Base-by-base conservation (phyloP, 1,284 basidiomycete species). In the Ceratobasidium theobromae region DNA sequence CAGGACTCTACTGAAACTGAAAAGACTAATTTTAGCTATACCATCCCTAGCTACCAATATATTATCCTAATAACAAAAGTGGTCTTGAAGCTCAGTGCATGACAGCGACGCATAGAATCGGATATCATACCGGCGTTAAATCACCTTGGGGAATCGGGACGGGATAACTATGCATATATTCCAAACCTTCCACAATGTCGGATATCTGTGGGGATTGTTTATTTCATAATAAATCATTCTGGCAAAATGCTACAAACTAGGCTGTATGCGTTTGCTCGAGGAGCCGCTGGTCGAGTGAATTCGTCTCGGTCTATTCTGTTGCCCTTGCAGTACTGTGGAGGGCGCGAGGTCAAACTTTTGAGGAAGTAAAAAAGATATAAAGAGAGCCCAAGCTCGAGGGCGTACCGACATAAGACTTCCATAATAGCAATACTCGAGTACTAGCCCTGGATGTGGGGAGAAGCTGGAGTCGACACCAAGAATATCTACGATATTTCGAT, bases 161-260 rank as follows among this genome's bases (percentile, higher is more conserved):
- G 11, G 62, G 62, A 23, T 48, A 54, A 27, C 25, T 54, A 27
- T 53, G 51, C 45, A 62, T 40, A 35, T 62, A 51, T 25, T 25
- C 14, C 5, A 62, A 45, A 3, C 45, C 58, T 48, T 62, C 58
- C 6, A 62, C 46, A n/a, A 62, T 41, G 14, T 62, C 58, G 46
- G 14, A 62, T 9, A 62, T 62, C 58, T 62, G 33, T 25, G 21
- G 23, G 68, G 76, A 14, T 9, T 25, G 3, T 27, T 11, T 4
- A 52, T 18, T n/a, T 14, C 8, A 21, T 6, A 30, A 28, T 45
- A 54, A 21, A 51, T 16, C 14, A n/a, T n/a, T 4, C 8, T 23
- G 11, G 6, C 3, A 6, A 27, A 51, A 27, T 6, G 2, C 18
- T 28, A 49, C 23, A 8, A 53, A 38, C 60, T 28, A 65, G 38